Base-by-base conservation (phyloP, 768 basidiomycete species). In the Lactifluus subvellereus region DNA sequence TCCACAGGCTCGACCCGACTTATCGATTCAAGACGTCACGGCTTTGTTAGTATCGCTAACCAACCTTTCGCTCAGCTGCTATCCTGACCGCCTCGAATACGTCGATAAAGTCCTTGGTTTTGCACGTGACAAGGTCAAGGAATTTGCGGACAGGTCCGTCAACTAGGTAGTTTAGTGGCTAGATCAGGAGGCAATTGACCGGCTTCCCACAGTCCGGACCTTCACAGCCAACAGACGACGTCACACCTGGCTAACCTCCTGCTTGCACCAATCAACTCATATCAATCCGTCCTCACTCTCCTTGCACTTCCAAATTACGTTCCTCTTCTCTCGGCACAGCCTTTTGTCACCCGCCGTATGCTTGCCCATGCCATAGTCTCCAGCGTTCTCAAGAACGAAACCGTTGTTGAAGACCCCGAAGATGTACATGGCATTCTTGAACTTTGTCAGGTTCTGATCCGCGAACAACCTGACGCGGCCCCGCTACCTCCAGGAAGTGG, bases 21-120 rank as follows among this genome's bases (percentile, higher is more conserved):
- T 99, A 37, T 93, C 94, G 51, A 93, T 99, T 72, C 96, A 98
- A 74, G 97, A 99, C 70, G 88, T 98, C 72, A 98, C 97, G 0
- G 97, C 96, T 0, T 84, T 98, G 20, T 80, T 98, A 57, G 95
- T 98, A 18, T 99, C 97, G 0, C 78, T 99, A 43, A 91, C 93
- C 37, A 98, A 98, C 74, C 82, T 98, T 11, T 95, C 94, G 0
- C 77, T 99, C 30, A 95, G 92, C 73, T 98, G 96, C 74, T 99
- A 99, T 73, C 97, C 97, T 2, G 96, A 98, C 71, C 81, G 92
- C 67, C 81, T 98, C 54, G 94, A 98, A 78, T 98, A 98, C 70
- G 94, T 99, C 43, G 94, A 98, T 69, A 95, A 98, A 74, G 86
- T 98, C 18, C 80, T 98, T 59, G 86, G 85, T 6, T 99, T 96